Percentiles rank a stretch among this genome's conserved stretches.
Evolutionary conservation across 805 yeast genomes (phyloP).

Genomic region (Wickerhamiella domercqiae): DNA sequence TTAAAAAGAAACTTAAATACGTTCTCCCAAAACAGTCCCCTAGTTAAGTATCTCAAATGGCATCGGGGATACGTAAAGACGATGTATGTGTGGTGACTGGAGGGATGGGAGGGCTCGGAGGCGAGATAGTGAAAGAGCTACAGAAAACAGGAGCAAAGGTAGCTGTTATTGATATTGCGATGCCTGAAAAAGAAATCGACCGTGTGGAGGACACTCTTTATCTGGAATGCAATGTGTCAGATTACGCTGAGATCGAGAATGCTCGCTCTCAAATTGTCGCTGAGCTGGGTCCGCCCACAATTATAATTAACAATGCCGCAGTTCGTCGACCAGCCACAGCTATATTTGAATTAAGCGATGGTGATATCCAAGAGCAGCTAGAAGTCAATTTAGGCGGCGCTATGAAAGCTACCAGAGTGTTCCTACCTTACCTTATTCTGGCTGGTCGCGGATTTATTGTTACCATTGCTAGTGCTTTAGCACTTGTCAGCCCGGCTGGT

Average conservation of each 20-base stretch:
- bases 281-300: constrained; percentile 45
- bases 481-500: constrained; percentile 71
- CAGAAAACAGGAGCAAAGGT: constrained; percentile 33
- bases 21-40: too few species aligned
- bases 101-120: constrained; percentile 68
- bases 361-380: constrained; percentile 47
- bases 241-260: constrained; percentile 30
- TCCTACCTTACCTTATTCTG: constrained; percentile 57
- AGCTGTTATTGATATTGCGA: constrained; percentile 46
- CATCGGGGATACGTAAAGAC: not conserved
- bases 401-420: constrained; percentile 51
- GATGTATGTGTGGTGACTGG: constrained; percentile 74
- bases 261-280: constrained; percentile 28
- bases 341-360: constrained; percentile 33
- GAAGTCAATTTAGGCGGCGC: constrained; percentile 57
- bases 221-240: constrained; percentile 56
- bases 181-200: constrained; percentile 23
- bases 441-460: constrained; percentile 57
- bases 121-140: constrained; percentile 38
- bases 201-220: constrained; percentile 23
- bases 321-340: constrained; percentile 23
- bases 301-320: constrained; percentile 79
- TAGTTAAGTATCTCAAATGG: too few species aligned
- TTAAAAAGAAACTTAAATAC: too few species aligned
- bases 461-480: constrained; percentile 72